Percentiles rank a stretch among this genome's conserved stretches.
Evolutionary conservation across 2,329 filamentous ascomycete species (phyloP).

Genomic region (Colletotrichum siamense): DNA sequence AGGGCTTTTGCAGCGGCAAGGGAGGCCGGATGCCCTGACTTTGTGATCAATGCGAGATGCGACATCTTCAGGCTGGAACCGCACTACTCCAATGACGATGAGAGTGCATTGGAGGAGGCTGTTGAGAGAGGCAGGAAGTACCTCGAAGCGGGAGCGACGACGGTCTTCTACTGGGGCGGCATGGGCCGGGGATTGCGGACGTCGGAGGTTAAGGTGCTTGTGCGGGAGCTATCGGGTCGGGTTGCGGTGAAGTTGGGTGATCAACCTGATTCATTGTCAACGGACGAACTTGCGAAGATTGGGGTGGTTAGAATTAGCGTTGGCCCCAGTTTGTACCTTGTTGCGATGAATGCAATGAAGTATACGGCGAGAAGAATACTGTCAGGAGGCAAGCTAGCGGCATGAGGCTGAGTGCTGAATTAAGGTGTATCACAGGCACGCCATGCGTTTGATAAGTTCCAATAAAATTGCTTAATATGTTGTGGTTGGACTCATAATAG

Average conservation of each 20-base stretch:
- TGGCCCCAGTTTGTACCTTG: slow-evolving; percentile 51
- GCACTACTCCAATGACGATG: slow-evolving; percentile 31
- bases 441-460: neutral
- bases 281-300: slow-evolving; percentile 48
- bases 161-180: slow-evolving; percentile 66
- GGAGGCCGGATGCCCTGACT: slow-evolving; percentile 56
- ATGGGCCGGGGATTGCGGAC: slow-evolving; percentile 44
- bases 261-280: slow-evolving; percentile 43
- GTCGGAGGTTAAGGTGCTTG: slow-evolving; percentile 52
- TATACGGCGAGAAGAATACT: slow-evolving; percentile 36
- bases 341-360: slow-evolving; percentile 44
- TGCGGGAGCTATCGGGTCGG: slow-evolving; percentile 51
- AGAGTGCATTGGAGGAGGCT: slow-evolving; percentile 48
- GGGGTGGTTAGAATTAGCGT: slow-evolving; percentile 62
- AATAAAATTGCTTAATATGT: neutral
- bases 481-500: neutral
- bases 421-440: neutral
- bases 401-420: neutral
- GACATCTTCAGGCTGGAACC: slow-evolving; percentile 53
- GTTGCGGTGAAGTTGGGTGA: slow-evolving; percentile 52
- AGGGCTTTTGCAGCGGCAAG: slow-evolving; percentile 45
- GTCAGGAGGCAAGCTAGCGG: slow-evolving; percentile 19
- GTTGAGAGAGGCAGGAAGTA: slow-evolving; percentile 61
- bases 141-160: slow-evolving; percentile 62
- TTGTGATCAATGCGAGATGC: slow-evolving; percentile 63